These are phyloP conservation scores for Xylaria sp. DNA, from an alignment of 2,329 filamentous ascomycete species.

Conservation along the genomic window DNA sequence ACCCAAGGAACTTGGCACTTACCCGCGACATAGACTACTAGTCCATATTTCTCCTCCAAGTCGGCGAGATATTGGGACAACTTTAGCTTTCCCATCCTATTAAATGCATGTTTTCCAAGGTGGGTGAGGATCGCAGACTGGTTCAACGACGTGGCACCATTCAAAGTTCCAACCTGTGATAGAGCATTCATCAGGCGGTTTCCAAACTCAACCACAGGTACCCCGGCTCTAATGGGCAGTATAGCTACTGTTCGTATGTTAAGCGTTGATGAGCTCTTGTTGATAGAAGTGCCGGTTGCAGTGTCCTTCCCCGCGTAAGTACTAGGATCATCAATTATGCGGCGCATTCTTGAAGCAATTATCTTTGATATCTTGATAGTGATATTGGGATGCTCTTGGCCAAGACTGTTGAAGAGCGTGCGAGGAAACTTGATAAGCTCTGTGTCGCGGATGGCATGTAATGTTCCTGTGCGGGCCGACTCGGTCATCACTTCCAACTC, in stretches of 20 bases:
- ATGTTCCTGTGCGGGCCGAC: constrained; percentile 85
- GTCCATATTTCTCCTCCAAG: constrained; percentile 94
- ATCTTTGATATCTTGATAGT: constrained; percentile 99
- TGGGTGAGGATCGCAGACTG: constrained; percentile 95
- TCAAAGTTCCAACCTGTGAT: constrained; percentile 86
- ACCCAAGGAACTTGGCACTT: constrained; percentile 48
- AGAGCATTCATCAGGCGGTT: constrained; percentile 87
- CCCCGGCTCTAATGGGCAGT: constrained; percentile 87
- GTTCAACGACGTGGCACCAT: constrained; percentile 90
- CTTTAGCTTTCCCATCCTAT: constrained; percentile 95
- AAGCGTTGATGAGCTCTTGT: constrained; percentile 82
- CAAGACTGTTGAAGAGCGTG: constrained; percentile 96
- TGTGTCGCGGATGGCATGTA: constrained; percentile 96
- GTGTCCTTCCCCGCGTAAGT: constrained; percentile 72
- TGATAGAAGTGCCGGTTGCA: constrained; percentile 66
- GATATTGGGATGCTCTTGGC: constrained; percentile 95
- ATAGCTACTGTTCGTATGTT: constrained; percentile 94
- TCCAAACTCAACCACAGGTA: constrained; percentile 96
- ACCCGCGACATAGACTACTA: constrained; percentile 93
- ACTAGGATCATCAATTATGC: constrained; percentile 83
- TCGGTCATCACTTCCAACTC: constrained; percentile 98
- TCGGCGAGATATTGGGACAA: constrained; percentile 96
- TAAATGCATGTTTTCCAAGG: constrained; percentile 94
- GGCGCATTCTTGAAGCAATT: constrained; percentile 93
- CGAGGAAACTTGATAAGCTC: constrained; percentile 96